Percentiles rank a stretch among this genome's conserved stretches.
phyloP scores from a whole-genome alignment of 2,329 filamentous ascomycete genomes.

The Monilinia fructigena region DNA sequence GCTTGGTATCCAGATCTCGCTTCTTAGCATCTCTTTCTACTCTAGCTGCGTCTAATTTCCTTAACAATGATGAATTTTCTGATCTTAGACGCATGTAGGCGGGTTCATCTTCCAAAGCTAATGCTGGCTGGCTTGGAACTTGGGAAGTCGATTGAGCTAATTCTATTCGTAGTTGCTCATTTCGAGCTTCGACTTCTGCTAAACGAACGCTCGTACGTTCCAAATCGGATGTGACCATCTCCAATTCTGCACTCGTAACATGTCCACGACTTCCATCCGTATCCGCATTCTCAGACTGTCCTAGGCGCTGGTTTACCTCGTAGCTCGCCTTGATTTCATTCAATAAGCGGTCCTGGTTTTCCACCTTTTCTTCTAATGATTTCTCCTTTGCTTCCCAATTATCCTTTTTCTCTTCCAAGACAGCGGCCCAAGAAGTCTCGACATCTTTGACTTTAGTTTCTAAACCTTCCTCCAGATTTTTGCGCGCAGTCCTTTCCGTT shows the following conservation, averaged over 20 bases:
- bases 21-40: constrained; percentile 82
- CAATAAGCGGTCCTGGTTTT: constrained; percentile 86
- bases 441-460: constrained; percentile 85
- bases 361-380: constrained; percentile 85
- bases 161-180: constrained; percentile 88
- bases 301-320: constrained; percentile 89
- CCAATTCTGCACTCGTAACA: constrained; percentile 84
- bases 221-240: constrained; percentile 87
- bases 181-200: constrained; percentile 88
- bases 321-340: constrained; percentile 97
- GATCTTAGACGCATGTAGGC: constrained; percentile 82
- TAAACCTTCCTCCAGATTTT: constrained; percentile 72
- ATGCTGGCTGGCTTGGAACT: constrained; percentile 57
- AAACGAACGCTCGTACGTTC: constrained; percentile 84
- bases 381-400: constrained; percentile 97
- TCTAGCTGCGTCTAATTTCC: constrained; percentile 79
- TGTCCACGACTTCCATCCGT: constrained; percentile 56
- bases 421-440: constrained; percentile 84
- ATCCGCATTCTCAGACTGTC: constrained; percentile 64
- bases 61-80: constrained; percentile 87
- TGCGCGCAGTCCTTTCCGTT: constrained; percentile 69
- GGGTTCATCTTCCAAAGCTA: constrained; percentile 81
- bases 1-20: constrained; percentile 70
- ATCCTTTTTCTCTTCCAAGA: constrained; percentile 87
- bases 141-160: constrained; percentile 84